Percentiles rank a stretch among this genome's conserved stretches.
These are phyloP conservation scores for Strobilomyces echinocephalus DNA, from an alignment of 768 basidiomycete species.

Conservation along the genomic window DNA sequence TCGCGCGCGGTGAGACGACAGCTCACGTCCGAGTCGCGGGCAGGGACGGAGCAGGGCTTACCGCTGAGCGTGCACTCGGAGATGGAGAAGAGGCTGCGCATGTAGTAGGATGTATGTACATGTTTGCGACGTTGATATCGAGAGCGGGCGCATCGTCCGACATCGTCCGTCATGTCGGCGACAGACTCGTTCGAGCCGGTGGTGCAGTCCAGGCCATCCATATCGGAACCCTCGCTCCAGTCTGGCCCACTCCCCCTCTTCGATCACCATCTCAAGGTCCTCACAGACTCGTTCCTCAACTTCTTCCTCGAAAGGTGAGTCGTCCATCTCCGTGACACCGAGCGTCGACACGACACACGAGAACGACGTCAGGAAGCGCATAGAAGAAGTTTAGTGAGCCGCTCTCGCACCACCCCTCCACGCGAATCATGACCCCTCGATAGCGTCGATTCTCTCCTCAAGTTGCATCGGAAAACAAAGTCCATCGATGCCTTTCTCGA, in stretches of 20 bases:
- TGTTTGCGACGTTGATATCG: constrained; percentile 19
- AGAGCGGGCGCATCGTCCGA: not conserved
- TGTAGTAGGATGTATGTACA: constrained; percentile 26
- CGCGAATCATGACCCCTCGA: constrained; percentile 5
- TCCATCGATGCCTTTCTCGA: constrained; percentile 68
- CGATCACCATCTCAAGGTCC: constrained; percentile 62
- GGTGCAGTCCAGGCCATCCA: constrained; percentile 20
- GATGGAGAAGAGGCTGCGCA: constrained; percentile 58
- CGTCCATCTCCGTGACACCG: constrained; percentile 6
- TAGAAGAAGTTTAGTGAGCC: constrained; percentile 81
- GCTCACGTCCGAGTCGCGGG: not conserved
- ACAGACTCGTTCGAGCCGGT: constrained; percentile 24
- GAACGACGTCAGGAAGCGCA: constrained; percentile 54
- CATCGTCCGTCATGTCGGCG: constrained; percentile 18
- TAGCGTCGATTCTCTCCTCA: constrained; percentile 72
- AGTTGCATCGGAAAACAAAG: constrained; percentile 66
- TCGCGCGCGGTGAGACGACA: not conserved
- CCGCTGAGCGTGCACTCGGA: constrained; percentile 56
- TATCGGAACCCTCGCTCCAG: constrained; percentile 26
- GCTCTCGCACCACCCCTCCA: not conserved
- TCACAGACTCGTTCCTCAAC: constrained; percentile 67
- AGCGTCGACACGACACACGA: constrained; percentile 13
- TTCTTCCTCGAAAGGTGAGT: constrained; percentile 85
- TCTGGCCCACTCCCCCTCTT: constrained; percentile 64
- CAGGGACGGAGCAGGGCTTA: constrained; percentile 51